Conservation (phyloP, 2,329 filamentous ascomycete species). For the Ciborinia camelliae region DNA sequence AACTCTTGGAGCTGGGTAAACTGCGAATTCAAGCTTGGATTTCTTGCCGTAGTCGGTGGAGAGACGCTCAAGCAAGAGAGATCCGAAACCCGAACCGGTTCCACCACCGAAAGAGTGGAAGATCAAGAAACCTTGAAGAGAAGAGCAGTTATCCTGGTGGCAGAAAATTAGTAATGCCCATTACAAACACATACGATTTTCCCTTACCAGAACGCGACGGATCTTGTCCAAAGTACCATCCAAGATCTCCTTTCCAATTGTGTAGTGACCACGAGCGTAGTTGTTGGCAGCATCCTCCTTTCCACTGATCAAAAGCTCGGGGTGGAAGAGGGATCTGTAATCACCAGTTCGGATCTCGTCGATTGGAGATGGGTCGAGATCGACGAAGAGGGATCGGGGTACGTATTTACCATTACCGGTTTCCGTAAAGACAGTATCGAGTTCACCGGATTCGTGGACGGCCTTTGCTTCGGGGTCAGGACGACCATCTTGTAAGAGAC, state of each 20-base stretch:
- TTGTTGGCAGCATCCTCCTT: constrained; percentile 70
- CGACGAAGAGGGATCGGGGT: constrained; percentile 64
- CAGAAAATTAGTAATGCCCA: constrained; percentile 16
- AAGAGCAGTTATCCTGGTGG: constrained; percentile 58
- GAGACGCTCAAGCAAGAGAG: constrained; percentile 61
- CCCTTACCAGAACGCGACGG: constrained; percentile 57
- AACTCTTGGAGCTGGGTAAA: constrained; percentile 62
- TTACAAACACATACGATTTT: background rate
- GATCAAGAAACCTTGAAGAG: constrained; percentile 64
- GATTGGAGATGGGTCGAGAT: constrained; percentile 64
- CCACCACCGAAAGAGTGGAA: constrained; percentile 68
- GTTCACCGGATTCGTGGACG: constrained; percentile 52
- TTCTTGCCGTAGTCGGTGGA: constrained; percentile 65
- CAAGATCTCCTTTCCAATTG: constrained; percentile 64
- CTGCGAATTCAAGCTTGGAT: constrained; percentile 64
- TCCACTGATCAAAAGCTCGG: constrained; percentile 62
- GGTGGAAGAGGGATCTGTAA: constrained; percentile 63
- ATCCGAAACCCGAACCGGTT: constrained; percentile 65
- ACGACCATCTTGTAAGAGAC: constrained; percentile 57
- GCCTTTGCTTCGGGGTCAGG: constrained; percentile 53
- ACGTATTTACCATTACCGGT: constrained; percentile 64
- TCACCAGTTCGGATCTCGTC: constrained; percentile 63
- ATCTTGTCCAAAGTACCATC: constrained; percentile 62
- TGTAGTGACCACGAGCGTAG: constrained; percentile 68
- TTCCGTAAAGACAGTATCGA: constrained; percentile 65